These are phyloP conservation scores for Penicillium waksmanii DNA, from an alignment of 495 filamentous ascomycete species.

Conservation along the genomic window DNA sequence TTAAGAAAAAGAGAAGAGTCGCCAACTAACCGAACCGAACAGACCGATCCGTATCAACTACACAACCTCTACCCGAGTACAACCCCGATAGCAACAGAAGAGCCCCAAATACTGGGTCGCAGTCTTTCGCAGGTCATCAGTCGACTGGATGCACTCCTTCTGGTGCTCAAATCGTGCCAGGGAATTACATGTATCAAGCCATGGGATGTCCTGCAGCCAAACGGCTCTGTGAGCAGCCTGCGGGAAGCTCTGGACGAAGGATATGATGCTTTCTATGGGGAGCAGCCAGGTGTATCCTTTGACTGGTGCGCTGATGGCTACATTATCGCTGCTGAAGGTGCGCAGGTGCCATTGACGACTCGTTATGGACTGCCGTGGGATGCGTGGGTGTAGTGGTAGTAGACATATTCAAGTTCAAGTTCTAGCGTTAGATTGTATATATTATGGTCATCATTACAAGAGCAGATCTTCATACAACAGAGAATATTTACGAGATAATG, in stretches of 20 bases:
- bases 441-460: too few species aligned
- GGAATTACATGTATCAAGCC: conserved; percentile 57
- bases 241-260: conserved; percentile 45
- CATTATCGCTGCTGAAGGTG: conserved; percentile 62
- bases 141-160: conserved; percentile 62
- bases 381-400: conserved; percentile 30
- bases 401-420: neutral
- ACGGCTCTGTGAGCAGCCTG: conserved; percentile 41
- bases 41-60: conserved; percentile 64
- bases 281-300: conserved; percentile 55
- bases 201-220: conserved; percentile 62
- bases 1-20: neutral
- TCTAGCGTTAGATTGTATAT: too few species aligned
- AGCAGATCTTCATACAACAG: too few species aligned
- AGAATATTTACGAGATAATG: too few species aligned
- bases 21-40: neutral
- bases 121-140: conserved; percentile 46
- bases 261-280: conserved; percentile 62
- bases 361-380: conserved; percentile 42
- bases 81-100: conserved; percentile 10
- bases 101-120: conserved; percentile 46
- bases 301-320: conserved; percentile 63
- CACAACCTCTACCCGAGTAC: conserved; percentile 56
- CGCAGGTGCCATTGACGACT: conserved; percentile 42
- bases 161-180: conserved; percentile 69